Conservation (phyloP, 495 filamentous ascomycete species). For the Talaromyces borbonicus region DNA sequence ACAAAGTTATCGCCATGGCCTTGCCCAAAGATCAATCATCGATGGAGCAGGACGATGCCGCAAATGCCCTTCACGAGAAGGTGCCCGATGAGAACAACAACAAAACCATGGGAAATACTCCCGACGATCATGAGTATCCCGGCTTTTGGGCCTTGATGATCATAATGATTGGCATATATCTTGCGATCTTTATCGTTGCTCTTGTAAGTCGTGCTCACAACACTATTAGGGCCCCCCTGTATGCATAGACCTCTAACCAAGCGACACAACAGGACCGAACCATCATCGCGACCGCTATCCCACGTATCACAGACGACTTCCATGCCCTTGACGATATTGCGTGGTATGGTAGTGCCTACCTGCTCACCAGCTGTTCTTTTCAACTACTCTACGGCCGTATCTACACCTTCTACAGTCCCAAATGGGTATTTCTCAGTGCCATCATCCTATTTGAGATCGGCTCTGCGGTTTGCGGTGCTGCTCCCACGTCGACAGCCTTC, state of each 20-base stretch:
- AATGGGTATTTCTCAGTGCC: constrained; percentile 49
- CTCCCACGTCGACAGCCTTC: constrained; percentile 46
- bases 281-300: constrained; percentile 62
- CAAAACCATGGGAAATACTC: neutral
- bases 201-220: constrained; percentile 17
- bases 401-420: constrained; percentile 54
- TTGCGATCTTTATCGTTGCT: constrained; percentile 26
- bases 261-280: constrained; percentile 20
- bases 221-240: too few relatives aligned
- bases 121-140: constrained; percentile 14
- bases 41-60: neutral
- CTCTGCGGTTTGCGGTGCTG: constrained; percentile 52
- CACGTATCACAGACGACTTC: constrained; percentile 49
- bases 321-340: constrained; percentile 51
- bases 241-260: too few relatives aligned
- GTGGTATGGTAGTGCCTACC: constrained; percentile 57
- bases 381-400: constrained; percentile 53
- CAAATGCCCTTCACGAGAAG: neutral
- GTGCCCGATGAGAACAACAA: neutral
- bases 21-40: neutral
- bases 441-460: constrained; percentile 42
- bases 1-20: neutral
- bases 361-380: constrained; percentile 50
- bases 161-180: constrained; percentile 20
- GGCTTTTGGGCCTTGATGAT: constrained; percentile 10